Conservation (phyloP, 306 rosid genomes). For the Begonia peltatifolia region DNA sequence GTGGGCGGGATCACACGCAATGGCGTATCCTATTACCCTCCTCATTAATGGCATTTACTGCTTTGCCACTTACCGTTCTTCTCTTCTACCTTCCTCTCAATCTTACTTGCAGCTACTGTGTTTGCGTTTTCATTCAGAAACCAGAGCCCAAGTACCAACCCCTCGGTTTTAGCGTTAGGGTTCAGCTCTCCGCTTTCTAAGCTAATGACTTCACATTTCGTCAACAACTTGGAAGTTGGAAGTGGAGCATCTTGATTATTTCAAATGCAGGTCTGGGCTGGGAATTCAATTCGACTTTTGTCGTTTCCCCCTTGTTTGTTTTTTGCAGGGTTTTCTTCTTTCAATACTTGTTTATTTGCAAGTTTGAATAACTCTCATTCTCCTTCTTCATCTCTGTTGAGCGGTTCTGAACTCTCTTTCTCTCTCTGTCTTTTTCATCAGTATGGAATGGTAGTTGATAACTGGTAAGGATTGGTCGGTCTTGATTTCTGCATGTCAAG, state of each 20-base stretch:
- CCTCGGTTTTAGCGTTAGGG: conserved; percentile 18
- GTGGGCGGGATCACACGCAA: conserved; percentile 16
- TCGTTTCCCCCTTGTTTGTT: conserved; percentile 18
- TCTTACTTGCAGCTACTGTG: not conserved
- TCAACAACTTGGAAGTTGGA: conserved; percentile 20
- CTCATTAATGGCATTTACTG: conserved; percentile 34
- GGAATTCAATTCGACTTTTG: conserved; percentile 18
- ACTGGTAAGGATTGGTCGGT: not conserved
- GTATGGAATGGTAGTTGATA: not conserved
- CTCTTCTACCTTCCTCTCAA: conserved; percentile 1
- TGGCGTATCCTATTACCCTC: conserved; percentile 19
- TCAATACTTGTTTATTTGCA: conserved; percentile 2
- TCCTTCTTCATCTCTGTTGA: conserved; percentile 1
- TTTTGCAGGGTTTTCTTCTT: conserved; percentile 2
- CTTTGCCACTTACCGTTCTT: conserved; percentile 26
- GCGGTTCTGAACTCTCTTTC: not conserved
- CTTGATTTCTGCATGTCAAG: not conserved
- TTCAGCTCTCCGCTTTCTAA: conserved; percentile 25
- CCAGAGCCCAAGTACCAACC: not conserved
- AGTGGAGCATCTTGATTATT: not conserved
- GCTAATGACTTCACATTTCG: conserved; percentile 11
- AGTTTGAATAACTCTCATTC: conserved; percentile 18
- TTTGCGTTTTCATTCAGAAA: not conserved
- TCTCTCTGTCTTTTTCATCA: not conserved
- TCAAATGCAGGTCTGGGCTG: conserved; percentile 10